Conservation (phyloP, 139 green algal species). For the Trebouxia sp. region DNA sequence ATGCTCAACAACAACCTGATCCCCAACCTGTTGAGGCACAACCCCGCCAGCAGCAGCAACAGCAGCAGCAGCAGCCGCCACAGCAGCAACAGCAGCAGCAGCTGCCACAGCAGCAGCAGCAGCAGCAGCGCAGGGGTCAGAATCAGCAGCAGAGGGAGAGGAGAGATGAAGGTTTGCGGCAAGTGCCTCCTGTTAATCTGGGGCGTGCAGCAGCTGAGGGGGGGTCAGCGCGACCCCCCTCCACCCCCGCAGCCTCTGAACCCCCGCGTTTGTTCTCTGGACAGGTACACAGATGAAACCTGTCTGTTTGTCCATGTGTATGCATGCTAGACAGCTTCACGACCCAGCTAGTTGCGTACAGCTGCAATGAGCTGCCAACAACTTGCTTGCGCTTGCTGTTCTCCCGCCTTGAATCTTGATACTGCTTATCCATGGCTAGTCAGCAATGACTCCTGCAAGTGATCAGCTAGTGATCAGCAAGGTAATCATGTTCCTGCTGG, state of each 20-base stretch:
- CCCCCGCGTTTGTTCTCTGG: not conserved
- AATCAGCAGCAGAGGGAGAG: not conserved
- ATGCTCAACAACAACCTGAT: not conserved
- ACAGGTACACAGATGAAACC: no score
- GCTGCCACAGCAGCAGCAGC: not conserved
- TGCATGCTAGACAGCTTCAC: no score
- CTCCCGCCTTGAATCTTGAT: no score
- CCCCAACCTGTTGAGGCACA: not conserved
- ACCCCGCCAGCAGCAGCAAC: not conserved
- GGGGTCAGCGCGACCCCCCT: not conserved
- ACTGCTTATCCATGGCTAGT: no score
- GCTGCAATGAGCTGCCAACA: no score
- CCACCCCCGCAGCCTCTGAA: conserved; percentile 13
- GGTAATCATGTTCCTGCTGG: no score
- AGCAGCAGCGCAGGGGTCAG: not conserved
- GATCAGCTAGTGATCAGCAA: no score
- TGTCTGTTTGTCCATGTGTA: no score
- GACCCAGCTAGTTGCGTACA: no score
- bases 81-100: not conserved
- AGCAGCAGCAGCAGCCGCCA: not conserved
- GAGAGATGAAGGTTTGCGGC: not conserved
- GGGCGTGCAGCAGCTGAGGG: not conserved
- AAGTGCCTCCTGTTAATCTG: not conserved
- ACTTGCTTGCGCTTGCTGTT: no score
- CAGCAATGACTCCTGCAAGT: no score